A percentile compares a stretch with the other conserved stretches of the same genome.
Evolutionary conservation across 495 filamentous ascomycete species (phyloP).

Genomic region (Talaromyces proteolyticus): DNA sequence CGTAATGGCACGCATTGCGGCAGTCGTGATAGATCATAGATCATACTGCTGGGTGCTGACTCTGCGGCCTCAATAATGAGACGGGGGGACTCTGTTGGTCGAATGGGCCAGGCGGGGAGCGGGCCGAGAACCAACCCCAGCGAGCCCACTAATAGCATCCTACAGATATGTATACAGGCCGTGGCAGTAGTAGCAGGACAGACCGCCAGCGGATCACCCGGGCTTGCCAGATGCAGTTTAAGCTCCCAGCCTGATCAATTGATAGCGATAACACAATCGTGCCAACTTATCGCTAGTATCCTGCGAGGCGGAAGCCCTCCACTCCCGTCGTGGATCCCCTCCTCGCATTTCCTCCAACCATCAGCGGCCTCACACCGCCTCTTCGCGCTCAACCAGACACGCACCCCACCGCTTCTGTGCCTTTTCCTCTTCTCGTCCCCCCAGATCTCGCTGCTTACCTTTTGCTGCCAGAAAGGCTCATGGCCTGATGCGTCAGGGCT

Average conservation of each 20-base stretch:
- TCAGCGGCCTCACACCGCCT: slow-evolving; percentile 37
- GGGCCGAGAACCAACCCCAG: not conserved
- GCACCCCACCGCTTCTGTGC: not conserved
- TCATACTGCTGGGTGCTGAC: too few species aligned
- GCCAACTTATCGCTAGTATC: slow-evolving; percentile 27
- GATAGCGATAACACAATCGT: slow-evolving; percentile 20
- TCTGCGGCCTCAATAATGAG: not conserved
- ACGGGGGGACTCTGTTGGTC: not conserved
- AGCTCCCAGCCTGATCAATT: not conserved
- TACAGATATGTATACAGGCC: too few species aligned
- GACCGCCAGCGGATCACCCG: not conserved
- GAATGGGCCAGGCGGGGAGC: not conserved
- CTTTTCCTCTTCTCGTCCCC: slow-evolving; percentile 3
- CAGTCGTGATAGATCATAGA: too few species aligned
- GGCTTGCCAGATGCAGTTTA: not conserved
- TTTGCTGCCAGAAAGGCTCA: not conserved
- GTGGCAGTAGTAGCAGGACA: not conserved
- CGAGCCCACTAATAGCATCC: too few species aligned
- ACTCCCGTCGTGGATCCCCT: slow-evolving; percentile 12
- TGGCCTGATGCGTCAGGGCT: not conserved
- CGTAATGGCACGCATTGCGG: too few species aligned
- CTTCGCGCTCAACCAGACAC: slow-evolving; percentile 20
- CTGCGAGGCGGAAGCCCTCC: slow-evolving; percentile 10
- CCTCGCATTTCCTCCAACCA: slow-evolving; percentile 6
- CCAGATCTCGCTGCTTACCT: not conserved